A percentile compares a stretch with the other conserved stretches of the same genome.
Evolutionary conservation across 2,329 filamentous ascomycete species (phyloP).

Genomic region (Furcasterigmium furcatum): DNA sequence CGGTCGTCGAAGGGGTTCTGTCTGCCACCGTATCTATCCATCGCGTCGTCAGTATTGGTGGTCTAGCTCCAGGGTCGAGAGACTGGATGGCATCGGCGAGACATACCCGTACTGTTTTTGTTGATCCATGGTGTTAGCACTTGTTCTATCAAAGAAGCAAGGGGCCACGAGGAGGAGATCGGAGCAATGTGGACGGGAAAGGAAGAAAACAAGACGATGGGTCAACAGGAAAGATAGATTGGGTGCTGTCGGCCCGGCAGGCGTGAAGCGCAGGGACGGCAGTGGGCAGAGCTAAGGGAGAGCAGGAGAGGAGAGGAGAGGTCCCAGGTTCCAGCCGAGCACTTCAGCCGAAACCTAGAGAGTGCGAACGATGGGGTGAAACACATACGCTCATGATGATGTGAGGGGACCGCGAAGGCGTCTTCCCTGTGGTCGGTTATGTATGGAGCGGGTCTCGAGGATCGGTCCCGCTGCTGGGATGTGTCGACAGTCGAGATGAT

Average conservation of each 20-base stretch:
- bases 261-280: constrained; percentile 1
- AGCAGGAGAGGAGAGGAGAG: constrained; percentile 3
- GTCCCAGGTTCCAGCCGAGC: constrained; percentile 1
- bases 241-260: not conserved
- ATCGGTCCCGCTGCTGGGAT: not conserved
- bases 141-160: not conserved
- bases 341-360: constrained; percentile 13
- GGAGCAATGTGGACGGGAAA: not conserved
- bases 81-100: constrained; percentile 1
- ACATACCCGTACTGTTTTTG: constrained; percentile 23
- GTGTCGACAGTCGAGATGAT: not conserved
- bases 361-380: constrained; percentile 20
- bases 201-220: not conserved
- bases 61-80: constrained; percentile 6
- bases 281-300: constrained; percentile 1
- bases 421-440: constrained; percentile 12
- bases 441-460: not conserved
- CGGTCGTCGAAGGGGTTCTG: constrained; percentile 59
- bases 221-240: not conserved
- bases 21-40: constrained; percentile 48
- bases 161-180: not conserved
- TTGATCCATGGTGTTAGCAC: not conserved
- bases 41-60: constrained; percentile 24
- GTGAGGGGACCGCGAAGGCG: constrained; percentile 13
- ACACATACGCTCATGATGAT: constrained; percentile 49